Conservation (phyloP, 2,329 filamentous ascomycete genomes). For the Trichoderma asperellum region DNA sequence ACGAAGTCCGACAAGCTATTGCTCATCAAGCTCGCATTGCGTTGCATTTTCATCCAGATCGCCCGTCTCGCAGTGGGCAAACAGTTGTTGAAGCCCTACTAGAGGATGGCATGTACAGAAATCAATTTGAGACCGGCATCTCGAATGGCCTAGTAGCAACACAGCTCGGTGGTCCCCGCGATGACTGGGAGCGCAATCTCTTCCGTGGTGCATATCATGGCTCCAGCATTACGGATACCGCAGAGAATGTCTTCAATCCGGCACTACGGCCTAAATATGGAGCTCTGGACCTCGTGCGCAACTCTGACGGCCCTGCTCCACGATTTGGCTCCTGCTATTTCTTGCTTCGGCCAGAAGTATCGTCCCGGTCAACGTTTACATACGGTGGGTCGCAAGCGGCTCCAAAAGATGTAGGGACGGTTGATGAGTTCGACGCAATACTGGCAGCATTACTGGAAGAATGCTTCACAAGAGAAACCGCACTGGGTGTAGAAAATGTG, state of each 20-base stretch:
- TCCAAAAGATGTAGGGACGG: slow-evolving; percentile 30
- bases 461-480: slow-evolving; percentile 31
- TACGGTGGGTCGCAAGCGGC: slow-evolving; percentile 32
- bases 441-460: slow-evolving; percentile 32
- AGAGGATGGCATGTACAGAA: slow-evolving; percentile 30
- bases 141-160: slow-evolving; percentile 32
- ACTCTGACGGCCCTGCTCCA: slow-evolving; percentile 31
- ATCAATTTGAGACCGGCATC: slow-evolving; percentile 33
- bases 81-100: slow-evolving; percentile 29
- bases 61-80: slow-evolving; percentile 26
- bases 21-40: slow-evolving; percentile 29
- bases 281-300: slow-evolving; percentile 32
- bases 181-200: slow-evolving; percentile 29
- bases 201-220: slow-evolving; percentile 27
- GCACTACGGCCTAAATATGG: slow-evolving; percentile 32
- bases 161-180: slow-evolving; percentile 26
- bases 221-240: not conserved
- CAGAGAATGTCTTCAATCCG: not conserved
- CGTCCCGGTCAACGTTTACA: slow-evolving; percentile 30
- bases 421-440: slow-evolving; percentile 31
- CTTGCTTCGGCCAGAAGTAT: slow-evolving; percentile 29
- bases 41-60: slow-evolving; percentile 34
- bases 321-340: slow-evolving; percentile 34
- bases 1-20: slow-evolving; percentile 4
- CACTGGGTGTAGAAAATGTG: slow-evolving; percentile 28